Evolutionary conservation across 331 rosid species (phyloP).

Genomic region (Cucumis variabilis): DNA sequence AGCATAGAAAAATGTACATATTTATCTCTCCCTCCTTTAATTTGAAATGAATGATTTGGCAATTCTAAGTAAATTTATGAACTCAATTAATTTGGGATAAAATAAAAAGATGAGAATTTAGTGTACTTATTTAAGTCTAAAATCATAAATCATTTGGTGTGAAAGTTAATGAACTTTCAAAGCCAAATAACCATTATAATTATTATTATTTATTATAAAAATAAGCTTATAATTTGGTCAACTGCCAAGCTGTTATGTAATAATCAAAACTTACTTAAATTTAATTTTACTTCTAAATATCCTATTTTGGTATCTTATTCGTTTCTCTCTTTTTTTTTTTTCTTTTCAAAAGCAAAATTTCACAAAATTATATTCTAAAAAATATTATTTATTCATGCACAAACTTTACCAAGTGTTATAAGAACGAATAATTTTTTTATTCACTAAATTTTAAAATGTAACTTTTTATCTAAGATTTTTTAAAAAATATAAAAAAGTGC

Average conservation of each 20-base stretch:
- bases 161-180: conserved; percentile 25
- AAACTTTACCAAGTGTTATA: neutral
- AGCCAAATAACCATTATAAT: neutral
- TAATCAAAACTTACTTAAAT: neutral
- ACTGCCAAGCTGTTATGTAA: conserved; percentile 12
- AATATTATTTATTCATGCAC: neutral
- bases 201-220: neutral
- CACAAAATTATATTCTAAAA: neutral
- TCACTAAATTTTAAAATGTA: too few relatives aligned
- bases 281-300: neutral
- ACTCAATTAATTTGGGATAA: neutral
- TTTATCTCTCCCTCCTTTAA: neutral
- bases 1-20: neutral
- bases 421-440: too few relatives aligned
- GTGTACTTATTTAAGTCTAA: conserved; percentile 17
- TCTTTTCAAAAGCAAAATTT: neutral
- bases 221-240: conserved; percentile 5
- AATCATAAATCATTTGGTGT: conserved; percentile 16
- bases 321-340: neutral
- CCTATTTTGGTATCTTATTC: neutral
- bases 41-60: conserved; percentile 3
- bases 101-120: neutral
- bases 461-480: too few relatives aligned
- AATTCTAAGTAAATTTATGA: conserved; percentile 12
- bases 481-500: too few relatives aligned